These are phyloP conservation scores for Raphanus raphanistrum DNA, from an alignment of 345 rosid genomes.

Conservation along the genomic window DNA sequence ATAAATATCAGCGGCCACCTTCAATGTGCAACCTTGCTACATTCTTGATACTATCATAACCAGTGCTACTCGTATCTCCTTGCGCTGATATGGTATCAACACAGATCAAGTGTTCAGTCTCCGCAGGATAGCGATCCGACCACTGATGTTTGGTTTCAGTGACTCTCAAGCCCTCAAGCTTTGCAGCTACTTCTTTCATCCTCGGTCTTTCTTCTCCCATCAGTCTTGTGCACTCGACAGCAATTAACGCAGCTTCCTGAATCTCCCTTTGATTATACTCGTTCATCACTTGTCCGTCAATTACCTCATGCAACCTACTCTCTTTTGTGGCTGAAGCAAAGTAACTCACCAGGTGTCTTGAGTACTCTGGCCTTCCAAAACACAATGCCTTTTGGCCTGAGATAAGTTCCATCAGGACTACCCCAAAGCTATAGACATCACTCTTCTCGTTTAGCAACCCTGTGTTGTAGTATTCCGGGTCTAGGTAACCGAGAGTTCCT, in stretches of 20 bases:
- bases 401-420: slow-evolving; percentile 45
- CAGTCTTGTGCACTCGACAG: slow-evolving; percentile 30
- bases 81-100: neutral
- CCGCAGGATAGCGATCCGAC: neutral
- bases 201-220: slow-evolving; percentile 20
- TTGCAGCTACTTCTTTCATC: no score
- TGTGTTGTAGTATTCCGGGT: slow-evolving; percentile 37
- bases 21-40: neutral
- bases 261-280: neutral
- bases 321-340: slow-evolving; percentile 25
- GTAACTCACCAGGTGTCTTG: slow-evolving; percentile 36
- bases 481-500: slow-evolving; percentile 50
- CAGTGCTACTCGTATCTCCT: neutral
- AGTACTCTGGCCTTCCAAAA: slow-evolving; percentile 16
- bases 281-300: neutral
- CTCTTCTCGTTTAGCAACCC: slow-evolving; percentile 41
- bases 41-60: slow-evolving; percentile 27
- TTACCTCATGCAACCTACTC: neutral
- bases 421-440: slow-evolving; percentile 56
- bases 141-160: neutral
- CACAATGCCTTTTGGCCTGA: slow-evolving; percentile 38
- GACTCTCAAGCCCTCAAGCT: no score
- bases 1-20: neutral
- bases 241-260: neutral
- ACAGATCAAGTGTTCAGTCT: slow-evolving; percentile 15